Evolutionary conservation across 805 yeast genomes (phyloP).

Genomic region (Dipodascus albidus): DNA sequence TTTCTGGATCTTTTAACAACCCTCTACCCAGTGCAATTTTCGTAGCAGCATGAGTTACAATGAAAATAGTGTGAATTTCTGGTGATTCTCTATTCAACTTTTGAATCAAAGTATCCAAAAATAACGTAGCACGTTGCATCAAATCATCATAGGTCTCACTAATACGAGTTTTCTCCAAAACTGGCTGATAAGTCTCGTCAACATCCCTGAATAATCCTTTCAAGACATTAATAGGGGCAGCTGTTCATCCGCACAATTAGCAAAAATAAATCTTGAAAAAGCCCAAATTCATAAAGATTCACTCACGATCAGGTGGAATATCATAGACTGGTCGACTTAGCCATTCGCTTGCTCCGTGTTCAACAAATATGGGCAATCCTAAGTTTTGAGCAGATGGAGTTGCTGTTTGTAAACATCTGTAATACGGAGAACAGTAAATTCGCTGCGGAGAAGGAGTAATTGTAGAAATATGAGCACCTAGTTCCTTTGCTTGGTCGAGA

Average conservation of each 20-base stretch:
- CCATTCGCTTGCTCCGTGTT: slow-evolving; percentile 39
- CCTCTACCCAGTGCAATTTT: slow-evolving; percentile 81
- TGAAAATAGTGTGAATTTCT: slow-evolving; percentile 45
- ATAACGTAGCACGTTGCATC: slow-evolving; percentile 43
- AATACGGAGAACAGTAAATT: slow-evolving; percentile 74
- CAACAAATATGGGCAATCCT: slow-evolving; percentile 58
- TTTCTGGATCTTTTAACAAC: slow-evolving; percentile 40
- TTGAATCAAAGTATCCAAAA: slow-evolving; percentile 48
- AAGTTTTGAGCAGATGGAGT: slow-evolving; percentile 53
- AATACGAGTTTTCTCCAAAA: slow-evolving; percentile 43
- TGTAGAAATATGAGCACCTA: slow-evolving; percentile 48
- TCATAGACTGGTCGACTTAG: slow-evolving; percentile 48
- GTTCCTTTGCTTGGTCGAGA: slow-evolving; percentile 71
- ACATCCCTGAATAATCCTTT: slow-evolving; percentile 41
- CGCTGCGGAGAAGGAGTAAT: slow-evolving; percentile 51
- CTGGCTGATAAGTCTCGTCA: slow-evolving; percentile 38
- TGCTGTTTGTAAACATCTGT: slow-evolving; percentile 78
- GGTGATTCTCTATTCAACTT: slow-evolving; percentile 46
- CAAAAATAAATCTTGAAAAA: not conserved
- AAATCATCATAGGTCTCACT: slow-evolving; percentile 77
- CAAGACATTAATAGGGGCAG: slow-evolving; percentile 44
- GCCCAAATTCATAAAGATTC: not conserved
- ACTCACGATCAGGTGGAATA: slow-evolving; percentile 5
- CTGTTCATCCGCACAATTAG: slow-evolving; percentile 5
- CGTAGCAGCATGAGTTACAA: slow-evolving; percentile 91